phyloP scores from a whole-genome alignment of 2,329 filamentous ascomycete species.

The Trichoderma simmonsii region DNA sequence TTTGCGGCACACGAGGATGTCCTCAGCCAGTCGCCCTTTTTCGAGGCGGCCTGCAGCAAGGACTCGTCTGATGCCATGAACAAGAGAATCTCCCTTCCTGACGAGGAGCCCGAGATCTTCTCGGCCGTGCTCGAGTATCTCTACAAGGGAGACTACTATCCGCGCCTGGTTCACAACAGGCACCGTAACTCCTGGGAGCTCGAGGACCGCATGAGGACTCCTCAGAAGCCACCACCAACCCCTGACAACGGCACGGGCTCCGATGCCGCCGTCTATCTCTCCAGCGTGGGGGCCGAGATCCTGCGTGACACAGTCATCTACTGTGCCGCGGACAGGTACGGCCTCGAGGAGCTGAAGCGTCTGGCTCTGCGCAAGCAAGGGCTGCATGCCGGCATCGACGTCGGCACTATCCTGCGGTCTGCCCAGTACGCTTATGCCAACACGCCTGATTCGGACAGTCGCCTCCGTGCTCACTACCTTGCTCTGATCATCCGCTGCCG shows the following conservation, averaged over 20 bases:
- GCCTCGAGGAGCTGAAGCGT: conserved; percentile 86
- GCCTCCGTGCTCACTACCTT: conserved; percentile 93
- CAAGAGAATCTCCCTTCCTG: conserved; percentile 70
- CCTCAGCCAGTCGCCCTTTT: conserved; percentile 80
- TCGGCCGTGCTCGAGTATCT: conserved; percentile 93
- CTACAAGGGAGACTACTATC: conserved; percentile 96
- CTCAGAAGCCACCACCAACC: conserved; percentile 49
- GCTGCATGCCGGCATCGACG: conserved; percentile 86
- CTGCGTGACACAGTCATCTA: conserved; percentile 93
- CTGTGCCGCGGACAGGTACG: conserved; percentile 87
- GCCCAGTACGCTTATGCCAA: conserved; percentile 94
- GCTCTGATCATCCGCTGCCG: conserved; percentile 96
- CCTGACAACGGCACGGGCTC: conserved; percentile 46
- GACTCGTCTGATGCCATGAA: conserved; percentile 72
- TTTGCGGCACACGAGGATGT: conserved; percentile 96
- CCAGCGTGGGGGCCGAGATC: conserved; percentile 70
- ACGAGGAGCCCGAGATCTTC: conserved; percentile 87
- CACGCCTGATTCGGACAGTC: conserved; percentile 88
- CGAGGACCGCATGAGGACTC: conserved; percentile 58
- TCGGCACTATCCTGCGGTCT: conserved; percentile 85
- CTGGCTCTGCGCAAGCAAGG: conserved; percentile 93
- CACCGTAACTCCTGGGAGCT: conserved; percentile 84
- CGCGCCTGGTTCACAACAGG: conserved; percentile 83
- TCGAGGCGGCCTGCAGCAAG: conserved; percentile 67
- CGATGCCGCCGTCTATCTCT: conserved; percentile 64